These are phyloP conservation scores for Nannizzia gypsea DNA, from an alignment of 2,329 filamentous ascomycete species.

Conservation along the genomic window DNA sequence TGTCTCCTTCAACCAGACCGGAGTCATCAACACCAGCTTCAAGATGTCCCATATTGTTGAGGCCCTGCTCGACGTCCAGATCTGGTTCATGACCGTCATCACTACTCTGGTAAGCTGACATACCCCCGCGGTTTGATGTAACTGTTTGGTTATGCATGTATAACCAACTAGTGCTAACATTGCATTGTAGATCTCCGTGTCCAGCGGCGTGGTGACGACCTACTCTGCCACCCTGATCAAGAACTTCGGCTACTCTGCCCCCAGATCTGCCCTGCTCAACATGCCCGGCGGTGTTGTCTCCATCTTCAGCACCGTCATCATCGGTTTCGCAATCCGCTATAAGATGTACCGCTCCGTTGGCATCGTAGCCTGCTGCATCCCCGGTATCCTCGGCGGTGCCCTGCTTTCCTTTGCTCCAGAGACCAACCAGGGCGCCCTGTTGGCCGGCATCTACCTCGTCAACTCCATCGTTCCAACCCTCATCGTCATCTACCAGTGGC, in stretches of 20 bases:
- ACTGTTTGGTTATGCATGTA: conserved; percentile 14
- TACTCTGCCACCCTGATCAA: conserved; percentile 34
- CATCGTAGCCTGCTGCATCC: conserved; percentile 32
- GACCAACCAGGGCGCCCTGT: conserved; percentile 29
- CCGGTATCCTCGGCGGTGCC: conserved; percentile 14
- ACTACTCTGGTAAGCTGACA: conserved; percentile 13
- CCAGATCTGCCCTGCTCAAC: conserved; percentile 34
- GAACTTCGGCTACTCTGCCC: conserved; percentile 34
- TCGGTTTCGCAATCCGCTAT: conserved; percentile 29
- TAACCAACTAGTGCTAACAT: conserved; percentile 21
- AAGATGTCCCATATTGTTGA: conserved; percentile 14
- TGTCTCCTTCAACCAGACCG: conserved; percentile 14
- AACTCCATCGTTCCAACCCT: conserved; percentile 23
- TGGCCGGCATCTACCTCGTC: conserved; percentile 28
- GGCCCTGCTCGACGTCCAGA: conserved; percentile 16
- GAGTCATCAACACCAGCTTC: conserved; percentile 14
- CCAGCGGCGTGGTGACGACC: conserved; percentile 36
- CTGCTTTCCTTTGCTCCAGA: conserved; percentile 27
- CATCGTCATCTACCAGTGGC: conserved; percentile 28
- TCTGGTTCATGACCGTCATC: conserved; percentile 21
- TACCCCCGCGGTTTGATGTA: no score
- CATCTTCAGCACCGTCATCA: conserved; percentile 29
- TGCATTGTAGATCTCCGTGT: conserved; percentile 26
- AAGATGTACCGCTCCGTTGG: conserved; percentile 31
- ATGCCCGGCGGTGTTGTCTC: conserved; percentile 35